Evolutionary conservation across 805 yeast genomes (phyloP), one percentile per base, ranked within the genome.

Genomic region (Tetrapisispora pingtungensis): DNA sequence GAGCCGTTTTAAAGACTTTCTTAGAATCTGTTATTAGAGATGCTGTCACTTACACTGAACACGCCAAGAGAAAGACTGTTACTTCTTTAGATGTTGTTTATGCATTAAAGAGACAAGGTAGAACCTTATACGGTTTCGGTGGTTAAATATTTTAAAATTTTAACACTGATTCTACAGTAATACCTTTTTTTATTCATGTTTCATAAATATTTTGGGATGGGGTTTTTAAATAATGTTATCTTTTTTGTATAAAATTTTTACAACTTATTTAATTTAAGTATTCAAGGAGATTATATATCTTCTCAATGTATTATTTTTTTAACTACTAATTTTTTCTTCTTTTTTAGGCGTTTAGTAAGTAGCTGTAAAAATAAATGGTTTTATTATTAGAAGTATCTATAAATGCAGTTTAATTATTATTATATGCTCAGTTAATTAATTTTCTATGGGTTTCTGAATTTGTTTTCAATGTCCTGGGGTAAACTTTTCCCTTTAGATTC

Each of bases 41-140:
- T 64, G 97, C 97, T 64, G 96, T 90, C 64, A 87, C 96, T 64
- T 89, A 89, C 80, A 90, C 97, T 61, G 97, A 90, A 77, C 97
- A 89, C 83, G 97, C 97, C 65, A 90, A 90, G 89, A 87, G 97
- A 83, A 89, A 89, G 86, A 90, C 97, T 57, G 97, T 89, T 64
- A 89, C 97, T 61, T 88, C 97, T 53, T 81, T 90, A 65, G 97
- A 90, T 69, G 97, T 90, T 59, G 97, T 90, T 64, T 90, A 90
- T 73, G 97, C 97, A 64, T 84, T 90, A 74, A 90, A 90, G 90
- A 87, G 97, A 82, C 97, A 90, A 79, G 97, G 97, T 69, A 84
- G 97, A 77, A 90, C 97, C 75, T 83, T 90, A 72, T 89, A 89
- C 71, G 97, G 97, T 88, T 90, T 89, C 84, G 97, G 97, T 79